phyloP scores from a whole-genome alignment of 2,329 filamentous ascomycete genomes.

The Tolypocladium paradoxum region DNA sequence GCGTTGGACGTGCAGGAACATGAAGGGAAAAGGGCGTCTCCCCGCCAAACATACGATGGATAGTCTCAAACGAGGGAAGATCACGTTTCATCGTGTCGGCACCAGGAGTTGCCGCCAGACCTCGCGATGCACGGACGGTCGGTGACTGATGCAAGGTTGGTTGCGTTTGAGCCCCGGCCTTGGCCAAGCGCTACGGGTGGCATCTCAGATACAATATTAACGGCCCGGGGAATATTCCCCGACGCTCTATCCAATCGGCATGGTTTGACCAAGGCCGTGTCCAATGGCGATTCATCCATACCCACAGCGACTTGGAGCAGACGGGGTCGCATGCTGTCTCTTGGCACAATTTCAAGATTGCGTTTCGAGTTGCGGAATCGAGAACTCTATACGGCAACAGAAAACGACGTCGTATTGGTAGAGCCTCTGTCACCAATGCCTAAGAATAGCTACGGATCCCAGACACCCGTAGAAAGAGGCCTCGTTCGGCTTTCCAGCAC shows the following conservation, averaged over 20 bases:
- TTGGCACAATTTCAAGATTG: not conserved
- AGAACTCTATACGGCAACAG: not conserved
- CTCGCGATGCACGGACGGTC: not conserved
- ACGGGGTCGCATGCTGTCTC: not conserved
- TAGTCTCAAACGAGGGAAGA: not conserved
- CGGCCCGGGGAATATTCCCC: not conserved
- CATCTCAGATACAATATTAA: not conserved
- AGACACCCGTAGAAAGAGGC: not conserved
- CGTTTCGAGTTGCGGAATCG: not conserved
- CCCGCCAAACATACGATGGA: no score
- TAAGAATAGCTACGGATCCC: not conserved
- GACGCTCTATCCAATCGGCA: not conserved
- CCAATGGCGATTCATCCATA: not conserved
- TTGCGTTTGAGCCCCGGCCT: not conserved
- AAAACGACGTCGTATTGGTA: not conserved
- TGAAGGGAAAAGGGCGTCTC: not conserved
- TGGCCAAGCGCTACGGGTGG: not conserved
- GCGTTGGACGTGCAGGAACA: not conserved
- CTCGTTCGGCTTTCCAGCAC: not conserved
- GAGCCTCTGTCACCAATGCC: not conserved
- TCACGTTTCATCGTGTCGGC: not conserved
- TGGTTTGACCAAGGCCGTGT: not conserved
- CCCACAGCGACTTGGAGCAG: not conserved
- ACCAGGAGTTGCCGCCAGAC: not conserved
- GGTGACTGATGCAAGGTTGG: not conserved